These are phyloP conservation scores for Cyberlindnera misumaiensis DNA, from an alignment of 805 yeast genomes.

Conservation along the genomic window DNA sequence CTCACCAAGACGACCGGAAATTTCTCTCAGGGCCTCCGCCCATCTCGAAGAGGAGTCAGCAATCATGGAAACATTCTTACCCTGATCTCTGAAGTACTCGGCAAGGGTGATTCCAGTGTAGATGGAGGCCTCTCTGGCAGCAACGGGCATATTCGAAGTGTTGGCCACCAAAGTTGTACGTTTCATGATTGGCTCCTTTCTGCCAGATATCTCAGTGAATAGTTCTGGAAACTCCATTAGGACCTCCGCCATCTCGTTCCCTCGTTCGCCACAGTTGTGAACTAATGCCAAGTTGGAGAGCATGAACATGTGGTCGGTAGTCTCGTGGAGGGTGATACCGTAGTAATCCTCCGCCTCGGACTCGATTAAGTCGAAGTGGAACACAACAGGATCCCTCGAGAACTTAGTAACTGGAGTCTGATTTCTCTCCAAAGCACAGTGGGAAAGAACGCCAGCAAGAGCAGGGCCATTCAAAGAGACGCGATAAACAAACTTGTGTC, in stretches of 20 bases:
- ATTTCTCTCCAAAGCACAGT: slow-evolving; percentile 22
- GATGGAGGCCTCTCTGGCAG: slow-evolving; percentile 99
- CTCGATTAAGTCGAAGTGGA: slow-evolving; percentile 27
- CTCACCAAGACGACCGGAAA: slow-evolving; percentile 99
- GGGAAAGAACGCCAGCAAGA: slow-evolving; percentile 21
- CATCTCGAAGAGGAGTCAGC: slow-evolving; percentile 99
- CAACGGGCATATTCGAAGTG: slow-evolving; percentile 99
- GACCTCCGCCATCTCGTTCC: slow-evolving; percentile 99
- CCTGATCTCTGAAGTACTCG: slow-evolving; percentile 99
- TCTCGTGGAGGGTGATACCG: slow-evolving; percentile 32
- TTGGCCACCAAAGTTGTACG: slow-evolving; percentile 98
- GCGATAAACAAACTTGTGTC: slow-evolving; percentile 3
- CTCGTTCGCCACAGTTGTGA: slow-evolving; percentile 75
- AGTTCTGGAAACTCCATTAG: slow-evolving; percentile 99
- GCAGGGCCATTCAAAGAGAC: slow-evolving; percentile 23
- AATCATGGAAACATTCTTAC: slow-evolving; percentile 98
- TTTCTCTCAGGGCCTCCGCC: slow-evolving; percentile 99
- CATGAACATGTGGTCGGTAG: slow-evolving; percentile 37
- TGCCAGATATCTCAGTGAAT: slow-evolving; percentile 83
- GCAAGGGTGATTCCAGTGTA: slow-evolving; percentile 98
- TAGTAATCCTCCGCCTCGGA: slow-evolving; percentile 30
- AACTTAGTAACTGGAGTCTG: slow-evolving; percentile 1
- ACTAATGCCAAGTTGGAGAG: slow-evolving; percentile 32
- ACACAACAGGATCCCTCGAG: slow-evolving; percentile 9
- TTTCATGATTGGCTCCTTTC: slow-evolving; percentile 98